Percentiles rank a stretch among this genome's conserved stretches.
These are phyloP conservation scores for Boletus vinaceobasis DNA, from an alignment of 768 basidiomycete species.

Conservation along the genomic window DNA sequence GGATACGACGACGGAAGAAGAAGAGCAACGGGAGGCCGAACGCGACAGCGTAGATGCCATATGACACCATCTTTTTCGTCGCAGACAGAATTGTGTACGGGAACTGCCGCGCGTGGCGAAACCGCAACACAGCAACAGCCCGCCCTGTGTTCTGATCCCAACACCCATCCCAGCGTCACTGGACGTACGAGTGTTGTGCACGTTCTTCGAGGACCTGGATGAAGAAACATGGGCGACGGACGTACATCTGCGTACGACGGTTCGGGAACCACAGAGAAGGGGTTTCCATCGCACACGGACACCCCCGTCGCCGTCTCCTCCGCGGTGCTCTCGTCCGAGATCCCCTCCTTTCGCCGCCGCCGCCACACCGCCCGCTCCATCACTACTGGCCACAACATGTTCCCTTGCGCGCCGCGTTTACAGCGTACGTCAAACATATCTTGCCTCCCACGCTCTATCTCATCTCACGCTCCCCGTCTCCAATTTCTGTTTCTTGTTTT, in stretches of 20 bases:
- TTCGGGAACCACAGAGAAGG: not conserved
- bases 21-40: slow-evolving; percentile 32
- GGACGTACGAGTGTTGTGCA: too few species aligned
- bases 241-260: too few species aligned
- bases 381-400: not conserved
- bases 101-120: slow-evolving; percentile 6
- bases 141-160: too few species aligned
- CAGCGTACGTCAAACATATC: not conserved
- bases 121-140: not conserved
- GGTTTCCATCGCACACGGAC: not conserved
- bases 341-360: not conserved
- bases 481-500: too few species aligned
- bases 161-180: too few species aligned
- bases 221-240: too few species aligned
- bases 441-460: not conserved
- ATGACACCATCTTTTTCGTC: slow-evolving; percentile 4
- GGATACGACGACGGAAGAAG: slow-evolving; percentile 15
- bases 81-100: slow-evolving; percentile 9
- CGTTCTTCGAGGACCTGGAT: not conserved
- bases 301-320: not conserved
- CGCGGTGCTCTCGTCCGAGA: not conserved
- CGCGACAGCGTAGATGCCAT: slow-evolving; percentile 31
- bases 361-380: not conserved
- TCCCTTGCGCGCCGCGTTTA: not conserved
- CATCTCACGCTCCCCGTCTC: not conserved